Evolutionary conservation across 768 basidiomycete species (phyloP).

Genomic region (Kwoniella dejecticola): DNA sequence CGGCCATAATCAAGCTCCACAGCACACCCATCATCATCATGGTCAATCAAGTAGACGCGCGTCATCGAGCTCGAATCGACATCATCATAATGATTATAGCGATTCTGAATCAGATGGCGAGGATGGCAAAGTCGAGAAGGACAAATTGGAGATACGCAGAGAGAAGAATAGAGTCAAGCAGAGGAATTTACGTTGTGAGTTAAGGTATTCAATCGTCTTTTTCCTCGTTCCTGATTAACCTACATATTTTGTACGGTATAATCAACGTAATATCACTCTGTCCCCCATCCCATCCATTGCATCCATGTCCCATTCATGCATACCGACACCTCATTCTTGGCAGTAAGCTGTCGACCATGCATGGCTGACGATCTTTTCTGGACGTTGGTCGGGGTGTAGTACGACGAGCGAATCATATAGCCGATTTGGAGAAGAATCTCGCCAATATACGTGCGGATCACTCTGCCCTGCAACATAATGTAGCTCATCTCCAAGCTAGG

Average conservation of each 20-base stretch:
- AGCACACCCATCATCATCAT: not conserved
- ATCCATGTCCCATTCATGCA: not conserved
- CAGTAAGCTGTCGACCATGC: not conserved
- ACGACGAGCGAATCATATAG: conserved; percentile 41
- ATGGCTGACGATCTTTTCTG: conserved; percentile 5
- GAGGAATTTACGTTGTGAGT: conserved; percentile 41
- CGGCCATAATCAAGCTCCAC: not conserved
- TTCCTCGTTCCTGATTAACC: conserved; percentile 4
- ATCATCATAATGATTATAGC: conserved; percentile 11
- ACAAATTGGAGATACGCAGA: conserved; percentile 36
- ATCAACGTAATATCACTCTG: conserved; percentile 6
- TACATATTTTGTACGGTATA: not conserved
- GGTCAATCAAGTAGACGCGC: not conserved
- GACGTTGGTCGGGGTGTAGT: conserved; percentile 23
- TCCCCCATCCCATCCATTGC: conserved; percentile 9
- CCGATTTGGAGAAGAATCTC: conserved; percentile 29
- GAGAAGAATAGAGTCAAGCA: conserved; percentile 48
- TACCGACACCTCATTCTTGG: not conserved
- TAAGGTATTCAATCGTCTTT: not conserved
- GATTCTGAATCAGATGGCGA: conserved; percentile 21
- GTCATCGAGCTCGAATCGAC: conserved; percentile 5
- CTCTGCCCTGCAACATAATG: conserved; percentile 11
- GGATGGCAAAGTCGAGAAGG: conserved; percentile 26
- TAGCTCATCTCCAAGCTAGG: conserved; percentile 16
- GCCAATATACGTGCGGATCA: conserved; percentile 18